Evolutionary conservation across 345 rosid genomes (phyloP), one percentile per base, ranked within the genome.

Genomic region (sweet orange (Citrus sinensis)): DNA sequence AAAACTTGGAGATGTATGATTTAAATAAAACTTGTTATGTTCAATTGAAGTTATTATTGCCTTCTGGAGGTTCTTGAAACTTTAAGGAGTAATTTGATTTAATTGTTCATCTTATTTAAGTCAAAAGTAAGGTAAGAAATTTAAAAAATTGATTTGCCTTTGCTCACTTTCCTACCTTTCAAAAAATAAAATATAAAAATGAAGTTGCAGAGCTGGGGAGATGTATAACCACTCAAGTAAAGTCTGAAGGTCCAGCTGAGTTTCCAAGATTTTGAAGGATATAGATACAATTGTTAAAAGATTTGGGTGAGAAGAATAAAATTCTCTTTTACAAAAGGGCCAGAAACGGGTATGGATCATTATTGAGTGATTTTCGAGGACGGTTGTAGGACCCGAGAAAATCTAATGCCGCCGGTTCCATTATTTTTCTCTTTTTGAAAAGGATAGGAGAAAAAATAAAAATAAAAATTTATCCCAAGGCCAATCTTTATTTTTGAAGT

Each of bases 321-420:
- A 37, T 73, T 73, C 19, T 3, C 0, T 3, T 58, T 24, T 35
- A 37, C 34, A 7, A 59, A 58, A 58, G 24, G 66, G 54, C 8
- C 49, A 19, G 2, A 49, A 71, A 30, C 42, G 39, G 25, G 42
- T 8, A 7, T 65, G 13, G 32, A 56, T 72, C 42, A 72, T 72
- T 32, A 56, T 56, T 34, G 64, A 22, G 9, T 72, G 75, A 64
- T 22, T 56, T 46, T 42, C 4, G 32, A 7, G 34, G 20, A 14
- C 32, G n/a, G 32, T 22, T 56, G 75, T 56, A 34, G 75, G 75
- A 72, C 75, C 49, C 20, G 25, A 56, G 29, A 72, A 56, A 55
- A 56, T 11, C 27, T 9, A 9, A 69, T 2, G 62, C 30, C 6
- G 11, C 30, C 30, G 74, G 74, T 19, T 70, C 30, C 59, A 69